Evolutionary conservation across 371 early-diverging fungal genomes (phyloP).

Genomic region (Apophysomyces trapeziformis): DNA sequence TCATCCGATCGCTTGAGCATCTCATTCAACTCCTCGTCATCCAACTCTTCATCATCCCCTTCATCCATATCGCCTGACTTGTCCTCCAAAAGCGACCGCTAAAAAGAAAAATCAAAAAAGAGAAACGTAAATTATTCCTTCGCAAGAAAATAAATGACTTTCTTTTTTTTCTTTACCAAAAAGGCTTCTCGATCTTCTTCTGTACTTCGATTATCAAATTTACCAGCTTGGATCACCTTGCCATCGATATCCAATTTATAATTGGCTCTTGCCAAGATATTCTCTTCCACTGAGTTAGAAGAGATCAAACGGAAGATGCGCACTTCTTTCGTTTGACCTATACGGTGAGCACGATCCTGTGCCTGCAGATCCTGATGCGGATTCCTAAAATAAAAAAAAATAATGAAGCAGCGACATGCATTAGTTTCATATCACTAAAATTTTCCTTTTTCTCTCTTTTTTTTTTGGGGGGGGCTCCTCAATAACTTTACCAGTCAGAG

Average conservation of each 20-base stretch:
- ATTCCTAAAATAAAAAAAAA: constrained; percentile 61
- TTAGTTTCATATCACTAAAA: too few relatives aligned
- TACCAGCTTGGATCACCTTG: constrained; percentile 98
- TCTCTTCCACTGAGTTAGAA: constrained; percentile 95
- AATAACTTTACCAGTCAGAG: constrained; percentile 83
- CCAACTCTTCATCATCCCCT: constrained; percentile 68
- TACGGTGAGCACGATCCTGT: constrained; percentile 99
- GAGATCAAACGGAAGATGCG: constrained; percentile 96
- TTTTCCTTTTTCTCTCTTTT: too few relatives aligned
- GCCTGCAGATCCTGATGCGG: constrained; percentile 99
- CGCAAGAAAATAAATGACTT: too few relatives aligned
- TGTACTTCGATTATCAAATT: constrained; percentile 96
- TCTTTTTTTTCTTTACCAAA: constrained; percentile 39
- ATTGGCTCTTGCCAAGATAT: constrained; percentile 92
- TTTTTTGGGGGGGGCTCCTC: too few relatives aligned
- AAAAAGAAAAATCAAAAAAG: constrained; percentile 4
- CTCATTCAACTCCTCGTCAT: constrained; percentile 88
- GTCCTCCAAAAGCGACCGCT: constrained; percentile 31
- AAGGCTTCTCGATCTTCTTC: constrained; percentile 91
- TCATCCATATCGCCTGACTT: constrained; percentile 36
- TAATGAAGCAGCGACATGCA: too few relatives aligned
- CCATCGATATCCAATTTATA: constrained; percentile 96
- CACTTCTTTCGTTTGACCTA: constrained; percentile 99
- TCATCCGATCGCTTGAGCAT: constrained; percentile 78
- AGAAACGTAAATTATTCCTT: neutral